Base-by-base conservation (phyloP, 768 basidiomycete genomes). In the Pilatotrama ljubarskyi region DNA sequence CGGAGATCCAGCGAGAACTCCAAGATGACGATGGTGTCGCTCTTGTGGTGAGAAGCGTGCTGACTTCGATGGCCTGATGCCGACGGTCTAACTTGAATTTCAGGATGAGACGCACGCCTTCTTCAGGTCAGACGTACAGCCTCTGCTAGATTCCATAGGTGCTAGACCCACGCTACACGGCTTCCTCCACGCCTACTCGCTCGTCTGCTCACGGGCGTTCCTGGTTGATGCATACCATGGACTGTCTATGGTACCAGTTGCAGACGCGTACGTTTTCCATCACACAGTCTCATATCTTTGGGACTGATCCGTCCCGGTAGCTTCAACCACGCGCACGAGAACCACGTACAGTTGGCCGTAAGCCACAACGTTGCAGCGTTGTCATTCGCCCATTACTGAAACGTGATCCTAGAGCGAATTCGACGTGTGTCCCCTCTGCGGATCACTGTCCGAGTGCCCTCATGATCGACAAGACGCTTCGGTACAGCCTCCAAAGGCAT, bases 131-230 rank as follows among this genome's bases (percentile, higher is more conserved):
- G 57, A 64, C 5, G 70, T 62, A 22, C 24, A 59, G 24, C 65
- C 66, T 10, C n/a, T 65, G 40, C 50, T 68, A 7, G 42, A 18
- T 5, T 42, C 48, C 7, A 38, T 48, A 20, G 52, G 35, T 1
- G 10, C n/a, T 4, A 20, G 24, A 18, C 49, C 56, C 20, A 57
- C 68, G 9, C 38, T 69, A 24, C 47, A 42, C 5, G 72, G 71
- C 5, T 78, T 77, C 60, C 55, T 72, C 6, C 70, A 76, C 52
- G 75, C 78, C 8, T 81, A 80, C 66, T 73, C 78, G 0, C 72
- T 83, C 14, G 78, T 83, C 22, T 76, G 75, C 9, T 78, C 81
- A 1, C 75, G 82, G 11, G 79, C 80, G 2, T 83, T 83, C 64
- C 70, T 78, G 24, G 72, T 83, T 36, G 81, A 83, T 65, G 67